Conservation (phyloP, 2,329 filamentous ascomycete genomes). For the Septoria linicola region DNA sequence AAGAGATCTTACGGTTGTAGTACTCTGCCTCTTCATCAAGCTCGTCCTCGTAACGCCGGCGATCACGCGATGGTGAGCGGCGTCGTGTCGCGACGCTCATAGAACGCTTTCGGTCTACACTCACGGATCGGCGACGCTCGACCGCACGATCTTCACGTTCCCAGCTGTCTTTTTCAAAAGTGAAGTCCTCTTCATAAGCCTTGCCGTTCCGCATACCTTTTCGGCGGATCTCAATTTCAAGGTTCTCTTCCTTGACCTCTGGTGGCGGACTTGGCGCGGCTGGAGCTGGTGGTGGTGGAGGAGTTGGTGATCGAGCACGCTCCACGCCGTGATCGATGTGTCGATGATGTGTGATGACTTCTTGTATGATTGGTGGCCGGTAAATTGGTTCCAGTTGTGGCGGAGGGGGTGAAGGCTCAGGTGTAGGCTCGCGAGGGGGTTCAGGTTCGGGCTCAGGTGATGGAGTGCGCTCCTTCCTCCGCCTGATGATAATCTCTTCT, state of each 20-base stretch:
- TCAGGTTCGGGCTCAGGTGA: conserved; percentile 34
- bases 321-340: conserved; percentile 75
- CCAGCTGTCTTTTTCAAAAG: conserved; percentile 58
- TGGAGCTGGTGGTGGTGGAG: conserved; percentile 40
- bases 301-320: conserved; percentile 48
- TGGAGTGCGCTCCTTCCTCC: conserved; percentile 37
- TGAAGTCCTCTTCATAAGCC: conserved; percentile 64
- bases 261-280: conserved; percentile 46
- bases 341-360: conserved; percentile 84
- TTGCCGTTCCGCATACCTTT: conserved; percentile 49
- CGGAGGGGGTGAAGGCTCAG: conserved; percentile 48
- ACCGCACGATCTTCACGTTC: conserved; percentile 36
- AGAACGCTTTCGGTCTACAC: conserved; percentile 25
- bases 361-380: conserved; percentile 78
- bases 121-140: conserved; percentile 37
- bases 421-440: conserved; percentile 53
- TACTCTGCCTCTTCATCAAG: conserved; percentile 58
- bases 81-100: conserved; percentile 36
- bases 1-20: conserved; percentile 66
- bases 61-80: conserved; percentile 40
- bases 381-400: conserved; percentile 64
- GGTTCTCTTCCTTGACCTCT: conserved; percentile 46
- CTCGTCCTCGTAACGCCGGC: conserved; percentile 54
- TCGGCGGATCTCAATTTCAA: conserved; percentile 58
- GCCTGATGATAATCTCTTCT: conserved; percentile 50